Percentiles rank a stretch among this genome's conserved stretches.
Evolutionary conservation across 1,139 yeast genomes (phyloP).

Genomic region (Blastobotrys capitulatus): DNA sequence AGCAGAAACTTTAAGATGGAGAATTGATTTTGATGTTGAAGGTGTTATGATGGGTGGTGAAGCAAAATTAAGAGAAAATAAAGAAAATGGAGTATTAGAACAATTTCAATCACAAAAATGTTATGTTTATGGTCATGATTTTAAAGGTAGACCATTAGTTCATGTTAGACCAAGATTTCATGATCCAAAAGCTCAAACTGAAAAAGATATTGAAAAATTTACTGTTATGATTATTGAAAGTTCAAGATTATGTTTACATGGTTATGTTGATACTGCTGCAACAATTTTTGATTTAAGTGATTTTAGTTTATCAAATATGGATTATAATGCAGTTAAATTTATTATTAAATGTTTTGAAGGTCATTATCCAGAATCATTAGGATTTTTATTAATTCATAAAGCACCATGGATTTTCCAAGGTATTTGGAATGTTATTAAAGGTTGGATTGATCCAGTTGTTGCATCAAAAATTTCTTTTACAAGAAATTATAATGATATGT

Average conservation of each 20-base stretch:
- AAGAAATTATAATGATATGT: conserved; percentile 52
- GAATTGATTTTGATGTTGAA: conserved; percentile 53
- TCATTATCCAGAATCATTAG: conserved; percentile 82
- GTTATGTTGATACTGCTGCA: conserved; percentile 65
- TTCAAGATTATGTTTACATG: conserved; percentile 55
- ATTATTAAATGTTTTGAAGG: conserved; percentile 75
- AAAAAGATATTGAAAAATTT: conserved; percentile 59
- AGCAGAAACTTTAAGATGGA: conserved; percentile 64
- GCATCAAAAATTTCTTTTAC: conserved; percentile 78
- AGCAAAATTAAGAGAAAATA: conserved; percentile 34
- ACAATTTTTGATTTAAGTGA: conserved; percentile 71
- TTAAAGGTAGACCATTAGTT: conserved; percentile 61
- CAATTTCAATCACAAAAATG: conserved; percentile 57
- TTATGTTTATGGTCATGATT: conserved; percentile 59
- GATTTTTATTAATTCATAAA: conserved; percentile 68
- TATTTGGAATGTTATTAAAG: conserved; percentile 77
- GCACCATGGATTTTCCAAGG: conserved; percentile 91
- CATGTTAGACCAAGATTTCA: conserved; percentile 69
- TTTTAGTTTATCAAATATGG: conserved; percentile 76
- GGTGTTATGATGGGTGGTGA: conserved; percentile 59
- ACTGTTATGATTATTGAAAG: conserved; percentile 66
- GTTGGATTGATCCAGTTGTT: conserved; percentile 86
- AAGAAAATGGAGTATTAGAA: conserved; percentile 43
- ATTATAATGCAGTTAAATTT: conserved; percentile 73
- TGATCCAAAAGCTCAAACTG: conserved; percentile 63